Evolutionary conservation across 2,329 filamentous ascomycete species (phyloP).

Genomic region (Aspergillus clavatus): DNA sequence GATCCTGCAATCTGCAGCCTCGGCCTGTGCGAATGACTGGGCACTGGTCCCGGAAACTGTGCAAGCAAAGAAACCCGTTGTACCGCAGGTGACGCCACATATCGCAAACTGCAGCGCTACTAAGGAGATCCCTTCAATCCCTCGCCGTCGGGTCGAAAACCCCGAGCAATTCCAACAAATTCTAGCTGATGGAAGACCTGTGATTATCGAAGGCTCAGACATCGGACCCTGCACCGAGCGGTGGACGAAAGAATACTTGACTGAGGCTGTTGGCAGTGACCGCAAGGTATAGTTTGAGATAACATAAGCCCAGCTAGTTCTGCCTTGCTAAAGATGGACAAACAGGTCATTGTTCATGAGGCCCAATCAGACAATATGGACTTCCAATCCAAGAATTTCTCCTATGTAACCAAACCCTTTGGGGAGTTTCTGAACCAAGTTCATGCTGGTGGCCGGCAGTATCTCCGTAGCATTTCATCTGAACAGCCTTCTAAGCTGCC

Average conservation of each 20-base stretch:
- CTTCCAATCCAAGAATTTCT: constrained; percentile 79
- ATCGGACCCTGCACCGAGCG: constrained; percentile 62
- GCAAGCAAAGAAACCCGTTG: constrained; percentile 9
- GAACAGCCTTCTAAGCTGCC: constrained; percentile 64
- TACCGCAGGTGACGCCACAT: constrained; percentile 2
- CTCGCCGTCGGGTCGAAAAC: constrained; percentile 50
- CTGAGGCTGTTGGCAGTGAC: constrained; percentile 55
- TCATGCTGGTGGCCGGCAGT: constrained; percentile 58
- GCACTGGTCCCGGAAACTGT: constrained; percentile 19
- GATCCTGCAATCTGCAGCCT: constrained; percentile 37
- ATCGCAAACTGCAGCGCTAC: constrained; percentile 12
- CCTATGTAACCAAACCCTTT: constrained; percentile 65
- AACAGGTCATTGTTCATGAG: constrained; percentile 68
- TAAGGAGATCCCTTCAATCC: constrained; percentile 36
- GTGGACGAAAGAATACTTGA: constrained; percentile 68
- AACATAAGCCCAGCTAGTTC: background rate
- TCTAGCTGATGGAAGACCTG: constrained; percentile 55
- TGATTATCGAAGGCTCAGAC: constrained; percentile 60
- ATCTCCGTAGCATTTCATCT: constrained; percentile 71
- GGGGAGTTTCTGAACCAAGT: constrained; percentile 61
- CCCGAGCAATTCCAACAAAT: constrained; percentile 57
- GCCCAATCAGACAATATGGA: constrained; percentile 64
- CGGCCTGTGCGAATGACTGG: constrained; percentile 30
- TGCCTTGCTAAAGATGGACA: background rate
- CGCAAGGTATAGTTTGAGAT: constrained; percentile 49